These are phyloP conservation scores for Cryomyces minteri DNA, from an alignment of 495 filamentous ascomycete genomes.

Conservation along the genomic window DNA sequence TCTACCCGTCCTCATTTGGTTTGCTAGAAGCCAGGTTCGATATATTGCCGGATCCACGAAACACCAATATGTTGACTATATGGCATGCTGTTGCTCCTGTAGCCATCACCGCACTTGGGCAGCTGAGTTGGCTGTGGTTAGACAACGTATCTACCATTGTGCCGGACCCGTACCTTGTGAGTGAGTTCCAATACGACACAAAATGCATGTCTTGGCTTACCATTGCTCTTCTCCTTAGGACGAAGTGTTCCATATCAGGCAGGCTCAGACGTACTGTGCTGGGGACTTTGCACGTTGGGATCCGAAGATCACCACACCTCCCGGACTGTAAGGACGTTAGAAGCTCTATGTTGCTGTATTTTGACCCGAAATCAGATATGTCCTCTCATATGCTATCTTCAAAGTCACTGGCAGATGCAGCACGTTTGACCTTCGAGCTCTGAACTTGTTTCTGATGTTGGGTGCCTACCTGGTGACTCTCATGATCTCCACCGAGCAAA, in stretches of 20 bases:
- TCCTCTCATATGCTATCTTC: constrained; percentile 27
- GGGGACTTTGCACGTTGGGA: constrained; percentile 69
- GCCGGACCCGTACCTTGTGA: constrained; percentile 67
- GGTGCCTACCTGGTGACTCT: not conserved
- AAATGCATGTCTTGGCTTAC: too few relatives aligned
- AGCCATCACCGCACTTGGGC: too few relatives aligned
- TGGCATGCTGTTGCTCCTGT: too few relatives aligned
- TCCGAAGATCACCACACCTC: constrained; percentile 90
- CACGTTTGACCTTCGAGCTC: not conserved
- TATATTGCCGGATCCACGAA: too few relatives aligned
- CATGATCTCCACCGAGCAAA: too few relatives aligned
- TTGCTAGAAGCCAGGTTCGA: too few relatives aligned
- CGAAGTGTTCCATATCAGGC: constrained; percentile 87
- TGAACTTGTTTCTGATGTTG: not conserved
- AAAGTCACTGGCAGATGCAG: not conserved
- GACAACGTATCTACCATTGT: constrained; percentile 23
- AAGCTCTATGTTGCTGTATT: too few relatives aligned
- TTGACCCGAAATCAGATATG: constrained; percentile 11
- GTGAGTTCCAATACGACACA: constrained; percentile 3
- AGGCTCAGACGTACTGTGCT: constrained; percentile 72
- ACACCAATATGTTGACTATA: too few relatives aligned
- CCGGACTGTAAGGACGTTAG: constrained; percentile 45
- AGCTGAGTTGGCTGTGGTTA: constrained; percentile 6
- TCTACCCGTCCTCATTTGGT: not conserved
- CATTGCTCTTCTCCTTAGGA: constrained; percentile 34